Evolutionary conservation across 768 basidiomycete genomes (phyloP).

Genomic region (Boletus bicolor): DNA sequence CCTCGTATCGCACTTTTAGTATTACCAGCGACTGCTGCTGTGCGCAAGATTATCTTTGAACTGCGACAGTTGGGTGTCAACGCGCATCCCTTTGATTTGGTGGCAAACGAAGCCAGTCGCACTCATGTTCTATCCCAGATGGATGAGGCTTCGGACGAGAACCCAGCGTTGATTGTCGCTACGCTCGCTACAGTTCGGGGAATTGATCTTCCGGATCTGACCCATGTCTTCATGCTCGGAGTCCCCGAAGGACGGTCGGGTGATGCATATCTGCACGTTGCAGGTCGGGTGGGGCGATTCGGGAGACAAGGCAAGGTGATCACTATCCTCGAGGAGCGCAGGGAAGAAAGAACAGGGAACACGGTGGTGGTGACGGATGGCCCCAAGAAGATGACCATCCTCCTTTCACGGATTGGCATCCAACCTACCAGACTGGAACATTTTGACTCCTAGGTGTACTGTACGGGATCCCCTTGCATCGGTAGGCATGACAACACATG

Average conservation of each 20-base stretch:
- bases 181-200: constrained; percentile 71
- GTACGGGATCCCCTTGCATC: no score
- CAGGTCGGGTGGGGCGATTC: constrained; percentile 75
- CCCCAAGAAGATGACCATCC: constrained; percentile 39
- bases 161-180: constrained; percentile 63
- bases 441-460: constrained; percentile 40
- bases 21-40: constrained; percentile 56
- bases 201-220: constrained; percentile 65
- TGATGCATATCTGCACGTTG: constrained; percentile 65
- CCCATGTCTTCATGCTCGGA: constrained; percentile 74
- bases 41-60: constrained; percentile 62
- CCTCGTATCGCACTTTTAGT: constrained; percentile 66
- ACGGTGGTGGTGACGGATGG: constrained; percentile 30
- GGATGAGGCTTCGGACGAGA: constrained; percentile 36
- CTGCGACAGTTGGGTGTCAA: constrained; percentile 64
- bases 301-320: constrained; percentile 65
- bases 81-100: constrained; percentile 58
- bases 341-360: constrained; percentile 31
- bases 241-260: constrained; percentile 49
- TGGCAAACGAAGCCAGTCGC: constrained; percentile 41
- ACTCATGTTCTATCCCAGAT: constrained; percentile 40
- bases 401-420: constrained; percentile 45
- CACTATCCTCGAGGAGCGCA: constrained; percentile 47
- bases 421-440: constrained; percentile 46
- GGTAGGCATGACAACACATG: constrained; percentile 8